Evolutionary conservation across 805 yeast genomes (phyloP).

Genomic region (Priceomyces fermenticarens): DNA sequence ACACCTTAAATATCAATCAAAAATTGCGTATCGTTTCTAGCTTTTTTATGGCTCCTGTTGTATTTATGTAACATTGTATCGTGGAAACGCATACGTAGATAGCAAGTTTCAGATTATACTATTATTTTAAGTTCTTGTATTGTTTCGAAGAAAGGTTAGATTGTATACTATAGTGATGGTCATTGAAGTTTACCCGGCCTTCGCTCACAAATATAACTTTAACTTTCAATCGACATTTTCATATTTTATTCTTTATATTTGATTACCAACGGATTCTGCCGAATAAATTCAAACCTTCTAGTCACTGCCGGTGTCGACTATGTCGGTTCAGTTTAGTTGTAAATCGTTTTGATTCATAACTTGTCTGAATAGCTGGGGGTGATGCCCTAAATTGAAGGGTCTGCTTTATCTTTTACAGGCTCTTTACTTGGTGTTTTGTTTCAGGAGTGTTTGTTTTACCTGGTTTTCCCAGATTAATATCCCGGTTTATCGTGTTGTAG

Average conservation of each 20-base stretch:
- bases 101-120: too few relatives aligned
- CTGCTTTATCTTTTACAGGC: constrained; percentile 2
- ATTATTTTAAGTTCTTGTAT: too few relatives aligned
- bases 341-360: constrained; percentile 20
- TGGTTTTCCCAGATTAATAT: constrained; percentile 36
- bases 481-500: constrained; percentile 46
- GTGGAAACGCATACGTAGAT: too few relatives aligned
- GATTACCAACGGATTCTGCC: constrained; percentile 32
- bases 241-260: constrained; percentile 17
- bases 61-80: constrained; percentile 3
- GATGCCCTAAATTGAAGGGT: constrained; percentile 9
- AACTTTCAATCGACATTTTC: constrained; percentile 2
- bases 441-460: constrained; percentile 25
- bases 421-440: constrained; percentile 5
- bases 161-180: too few relatives aligned
- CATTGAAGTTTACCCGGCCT: constrained; percentile 1
- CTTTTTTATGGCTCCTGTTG: constrained; percentile 2
- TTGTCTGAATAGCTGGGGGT: constrained; percentile 4
- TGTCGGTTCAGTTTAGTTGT: constrained; percentile 7
- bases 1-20: constrained; percentile 6
- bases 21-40: constrained; percentile 6
- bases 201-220: background rate
- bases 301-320: constrained; percentile 3
- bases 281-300: constrained; percentile 26
- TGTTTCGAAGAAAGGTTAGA: too few relatives aligned